Evolutionary conservation across 768 basidiomycete genomes (phyloP), one percentile per base, ranked within the genome.

Genomic region (Lepiota venenata): DNA sequence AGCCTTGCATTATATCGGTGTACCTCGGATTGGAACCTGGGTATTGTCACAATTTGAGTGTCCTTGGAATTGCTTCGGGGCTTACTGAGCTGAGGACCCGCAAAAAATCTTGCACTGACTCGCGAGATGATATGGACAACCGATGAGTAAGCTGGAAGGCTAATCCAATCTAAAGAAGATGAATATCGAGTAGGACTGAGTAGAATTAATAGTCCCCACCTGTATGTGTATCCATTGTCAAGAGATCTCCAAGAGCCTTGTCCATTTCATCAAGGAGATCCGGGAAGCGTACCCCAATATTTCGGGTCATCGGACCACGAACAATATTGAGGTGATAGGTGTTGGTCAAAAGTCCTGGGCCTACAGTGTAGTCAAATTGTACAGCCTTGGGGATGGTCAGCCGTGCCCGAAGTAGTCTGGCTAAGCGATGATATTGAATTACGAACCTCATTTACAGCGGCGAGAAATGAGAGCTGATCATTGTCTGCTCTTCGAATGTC

Each of bases 191-290:
- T 9, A 9, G 32, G 9, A 8, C 8, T 32, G 32, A 32, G 32
- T 2, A 32, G 6, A 32, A 4, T 8, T 11, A 11, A 32, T 7
- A 32, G 10, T 32, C 32, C 32, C 9, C 32, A 32, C 32, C 32
- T 8, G 3, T 32, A 32, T 32, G 32, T 11, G 10, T 8, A 8
- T 32, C 32, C 10, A 11, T 9, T 32, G 2, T 8, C 29, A 44
- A 37, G n/a, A 42, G 10, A n/a, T 78, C 76, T 0, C 60, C 59
- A 55, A 81, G 71, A 2, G 80, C 68, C 4, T 62, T 54, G 10
- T 68, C 57, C 21, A 82, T 61, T 50, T 85, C 84, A 18, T 83
- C 78, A 1, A 64, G 67, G 11, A 84, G 45, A 6, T 65, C 68
- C 16, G 70, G 63, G 52, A 75, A 70, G 16, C 67, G 60, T 4